phyloP scores from a whole-genome alignment of 2,329 filamentous ascomycete genomes.

The Ophiocordyceps australis region DNA sequence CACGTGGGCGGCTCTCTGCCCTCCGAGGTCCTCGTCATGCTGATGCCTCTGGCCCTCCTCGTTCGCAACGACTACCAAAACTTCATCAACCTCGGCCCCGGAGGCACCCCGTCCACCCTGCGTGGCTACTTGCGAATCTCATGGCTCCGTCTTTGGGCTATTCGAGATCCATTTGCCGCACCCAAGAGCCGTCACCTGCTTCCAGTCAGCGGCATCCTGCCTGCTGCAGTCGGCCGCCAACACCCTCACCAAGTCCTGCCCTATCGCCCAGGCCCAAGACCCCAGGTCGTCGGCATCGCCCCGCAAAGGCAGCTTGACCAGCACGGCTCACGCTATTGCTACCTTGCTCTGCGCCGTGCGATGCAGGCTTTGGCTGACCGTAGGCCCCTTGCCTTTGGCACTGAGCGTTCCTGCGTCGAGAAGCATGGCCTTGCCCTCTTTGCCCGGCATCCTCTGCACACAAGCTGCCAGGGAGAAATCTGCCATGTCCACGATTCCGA shows the following conservation, averaged over 20 bases:
- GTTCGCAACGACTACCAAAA: constrained; percentile 56
- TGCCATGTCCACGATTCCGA: constrained; percentile 66
- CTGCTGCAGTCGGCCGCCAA: not conserved
- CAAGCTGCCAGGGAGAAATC: constrained; percentile 63
- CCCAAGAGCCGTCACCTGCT: constrained; percentile 31
- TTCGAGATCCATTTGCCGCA: constrained; percentile 50
- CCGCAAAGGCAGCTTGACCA: constrained; percentile 68
- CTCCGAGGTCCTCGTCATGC: constrained; percentile 28
- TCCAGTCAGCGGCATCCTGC: constrained; percentile 42
- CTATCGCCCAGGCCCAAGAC: constrained; percentile 42
- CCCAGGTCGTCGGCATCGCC: constrained; percentile 55
- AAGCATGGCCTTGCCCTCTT: constrained; percentile 69
- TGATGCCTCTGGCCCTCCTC: constrained; percentile 28
- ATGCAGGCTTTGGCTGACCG: constrained; percentile 30
- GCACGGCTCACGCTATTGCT: constrained; percentile 32
- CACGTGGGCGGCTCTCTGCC: constrained; percentile 29
- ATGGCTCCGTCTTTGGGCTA: constrained; percentile 50
- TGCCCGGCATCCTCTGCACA: constrained; percentile 43
- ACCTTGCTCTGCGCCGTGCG: constrained; percentile 31
- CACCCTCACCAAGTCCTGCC: constrained; percentile 28
- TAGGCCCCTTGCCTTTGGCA: constrained; percentile 30
- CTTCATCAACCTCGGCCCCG: constrained; percentile 62
- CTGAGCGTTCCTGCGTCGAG: constrained; percentile 60
- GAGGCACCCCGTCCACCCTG: constrained; percentile 61
- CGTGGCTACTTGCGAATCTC: constrained; percentile 57